A percentile compares a stretch with the other conserved stretches of the same genome.
Conservation (phyloP, 179 eudicot genomes). For the Corrigiola litoralis region DNA sequence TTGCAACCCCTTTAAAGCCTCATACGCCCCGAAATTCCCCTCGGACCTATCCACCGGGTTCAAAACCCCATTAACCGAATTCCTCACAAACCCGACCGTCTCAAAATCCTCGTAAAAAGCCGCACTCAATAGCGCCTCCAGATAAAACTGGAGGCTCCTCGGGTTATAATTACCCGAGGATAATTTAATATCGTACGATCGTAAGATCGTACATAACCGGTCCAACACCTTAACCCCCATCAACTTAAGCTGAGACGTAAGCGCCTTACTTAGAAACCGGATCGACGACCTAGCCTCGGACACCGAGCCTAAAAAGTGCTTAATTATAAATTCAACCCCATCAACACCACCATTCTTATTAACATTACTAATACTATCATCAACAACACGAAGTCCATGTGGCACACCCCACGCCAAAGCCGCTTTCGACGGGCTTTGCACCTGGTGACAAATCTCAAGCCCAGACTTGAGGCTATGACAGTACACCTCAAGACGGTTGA, state of each 20-base stretch:
- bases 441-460: slow-evolving; percentile 43
- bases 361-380: too few species aligned
- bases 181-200: slow-evolving; percentile 56
- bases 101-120: slow-evolving; percentile 75
- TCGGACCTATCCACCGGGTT: slow-evolving; percentile 68
- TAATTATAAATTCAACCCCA: slow-evolving; percentile 32
- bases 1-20: slow-evolving; percentile 34
- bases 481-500: slow-evolving; percentile 63
- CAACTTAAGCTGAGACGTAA: slow-evolving; percentile 54
- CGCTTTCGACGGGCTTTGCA: neutral
- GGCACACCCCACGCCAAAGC: neutral
- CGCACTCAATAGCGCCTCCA: slow-evolving; percentile 58
- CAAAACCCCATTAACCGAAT: slow-evolving; percentile 29
- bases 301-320: slow-evolving; percentile 49
- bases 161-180: slow-evolving; percentile 42
- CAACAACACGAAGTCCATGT: too few species aligned
- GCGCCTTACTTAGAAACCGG: slow-evolving; percentile 49
- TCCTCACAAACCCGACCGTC: slow-evolving; percentile 34
- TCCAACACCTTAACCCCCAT: slow-evolving; percentile 60
- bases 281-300: slow-evolving; percentile 63
- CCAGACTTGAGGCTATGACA: slow-evolving; percentile 66
- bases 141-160: slow-evolving; percentile 36
- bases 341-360: neutral
- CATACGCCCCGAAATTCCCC: slow-evolving; percentile 39
- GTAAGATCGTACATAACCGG: slow-evolving; percentile 36